phyloP scores from a whole-genome alignment of 306 rosid genomes.

The Vigna angularis region DNA sequence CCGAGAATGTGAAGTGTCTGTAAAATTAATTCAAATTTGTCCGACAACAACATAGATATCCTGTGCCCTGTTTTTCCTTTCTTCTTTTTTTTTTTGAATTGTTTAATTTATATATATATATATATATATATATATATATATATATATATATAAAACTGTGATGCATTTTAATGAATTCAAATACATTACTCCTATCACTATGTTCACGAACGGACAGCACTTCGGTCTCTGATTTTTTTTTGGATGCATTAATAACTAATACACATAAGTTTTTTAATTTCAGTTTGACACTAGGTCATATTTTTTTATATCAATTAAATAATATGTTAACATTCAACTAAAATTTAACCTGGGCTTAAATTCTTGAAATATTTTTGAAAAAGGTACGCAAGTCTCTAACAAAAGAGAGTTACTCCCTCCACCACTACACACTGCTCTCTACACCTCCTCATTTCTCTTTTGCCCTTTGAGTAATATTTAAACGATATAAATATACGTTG shows the following conservation, averaged over 20 bases:
- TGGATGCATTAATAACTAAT: background rate
- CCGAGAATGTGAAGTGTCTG: background rate
- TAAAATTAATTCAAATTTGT: constrained; percentile 20
- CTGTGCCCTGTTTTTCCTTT: background rate
- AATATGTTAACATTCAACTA: too few relatives aligned
- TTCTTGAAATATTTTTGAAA: too few relatives aligned
- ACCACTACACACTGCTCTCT: rapidly evolving
- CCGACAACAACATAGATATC: constrained; percentile 4
- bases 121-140: background rate
- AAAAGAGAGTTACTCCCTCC: too few relatives aligned
- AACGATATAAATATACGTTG: too few relatives aligned
- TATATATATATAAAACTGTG: background rate
- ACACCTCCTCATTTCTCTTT: too few relatives aligned
- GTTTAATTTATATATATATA: background rate
- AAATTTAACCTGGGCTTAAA: too few relatives aligned
- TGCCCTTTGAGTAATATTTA: too few relatives aligned
- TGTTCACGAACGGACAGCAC: too few relatives aligned
- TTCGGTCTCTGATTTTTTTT: too few relatives aligned
- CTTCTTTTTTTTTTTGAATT: background rate
- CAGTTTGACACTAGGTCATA: too few relatives aligned
- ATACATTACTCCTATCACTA: background rate
- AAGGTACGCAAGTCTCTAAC: too few relatives aligned
- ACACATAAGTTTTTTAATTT: background rate
- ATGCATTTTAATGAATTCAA: background rate
- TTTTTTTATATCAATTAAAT: too few relatives aligned